Evolutionary conservation across 1,284 basidiomycete genomes (phyloP), one percentile per base, ranked within the genome.

Genomic region (Moniliophthora roreri): DNA sequence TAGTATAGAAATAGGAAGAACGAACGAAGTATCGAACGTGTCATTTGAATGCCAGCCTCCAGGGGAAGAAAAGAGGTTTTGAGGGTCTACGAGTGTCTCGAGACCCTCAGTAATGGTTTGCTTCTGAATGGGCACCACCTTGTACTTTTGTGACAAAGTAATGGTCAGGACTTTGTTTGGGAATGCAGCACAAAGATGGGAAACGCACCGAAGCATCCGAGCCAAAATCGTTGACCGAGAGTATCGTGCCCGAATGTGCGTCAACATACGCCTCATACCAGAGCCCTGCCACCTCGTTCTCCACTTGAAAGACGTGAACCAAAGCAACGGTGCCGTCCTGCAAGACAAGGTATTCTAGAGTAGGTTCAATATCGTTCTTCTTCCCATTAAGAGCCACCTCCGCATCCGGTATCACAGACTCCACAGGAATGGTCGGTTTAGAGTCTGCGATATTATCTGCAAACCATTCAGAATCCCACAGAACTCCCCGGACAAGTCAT

Each of bases 261-360:
- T 85, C 81, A 46, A 86, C 78, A 62, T 80, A 83, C 0, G 81
- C 84, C 68, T 85, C 80, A 61, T 77, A 77, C 82, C 82, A 86
- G 26, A 75, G 72, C 52, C 77, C 75, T 32, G 73, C 69, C 57
- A 66, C 68, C 18, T 77, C 74, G 55, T 80, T 80, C 63, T 79
- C 76, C 47, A 84, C 75, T 64, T 82, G 77, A 50, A 80, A 63
- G 48, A 82, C 78, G 55, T 82, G 70, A 4, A 68, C 72, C 42
- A 81, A 73, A 37, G 73, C 71, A 32, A 77, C 69, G 5, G 76
- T 73, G 38, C 76, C 77, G 58, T 79, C 76, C n/a, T 71, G 66
- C 51, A 67, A 66, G 9, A 66, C 72, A 24, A 79, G 65, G 58
- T 74, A 77, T 65, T 64, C 70, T 7, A 75, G 55, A 0, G 64